A percentile compares a stretch with the other conserved stretches of the same genome.
phyloP scores from a whole-genome alignment of 352 stramenopile genomes.

The Ophiocytium majus region DNA sequence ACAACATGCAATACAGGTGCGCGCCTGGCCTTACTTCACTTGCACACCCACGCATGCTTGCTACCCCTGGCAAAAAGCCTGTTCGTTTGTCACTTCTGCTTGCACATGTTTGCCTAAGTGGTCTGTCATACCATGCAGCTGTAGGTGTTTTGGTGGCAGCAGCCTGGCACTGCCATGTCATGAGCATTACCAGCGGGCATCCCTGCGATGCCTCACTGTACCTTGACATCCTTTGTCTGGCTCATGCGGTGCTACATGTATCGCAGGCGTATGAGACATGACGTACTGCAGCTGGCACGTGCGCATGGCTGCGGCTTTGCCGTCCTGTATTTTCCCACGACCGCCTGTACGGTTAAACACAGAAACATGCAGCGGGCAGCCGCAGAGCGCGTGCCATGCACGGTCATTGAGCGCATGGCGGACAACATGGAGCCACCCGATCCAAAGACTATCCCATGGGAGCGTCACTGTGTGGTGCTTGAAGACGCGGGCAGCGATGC shows the following conservation, averaged over 20 bases:
- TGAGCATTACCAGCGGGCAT: neutral
- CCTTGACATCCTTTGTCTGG: neutral
- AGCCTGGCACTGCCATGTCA: neutral
- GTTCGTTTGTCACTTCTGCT: neutral
- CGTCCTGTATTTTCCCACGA: neutral
- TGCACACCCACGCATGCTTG: neutral
- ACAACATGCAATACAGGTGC: neutral
- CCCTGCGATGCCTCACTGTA: neutral
- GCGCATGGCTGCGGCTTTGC: neutral
- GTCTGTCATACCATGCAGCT: neutral
- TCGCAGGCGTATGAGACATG: neutral
- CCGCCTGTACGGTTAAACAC: neutral
- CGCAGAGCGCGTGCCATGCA: neutral
- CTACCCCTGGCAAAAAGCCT: neutral
- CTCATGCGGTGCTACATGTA: neutral
- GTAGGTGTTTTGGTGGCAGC: neutral
- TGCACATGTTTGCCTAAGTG: neutral
- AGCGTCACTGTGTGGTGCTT: neutral
- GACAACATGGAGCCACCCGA: neutral
- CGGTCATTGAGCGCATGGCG: neutral
- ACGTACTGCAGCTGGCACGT: neutral
- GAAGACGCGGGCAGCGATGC: neutral
- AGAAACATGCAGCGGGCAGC: neutral
- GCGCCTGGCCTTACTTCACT: neutral
- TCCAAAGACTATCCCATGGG: neutral